Base-by-base conservation (phyloP, 2,329 filamentous ascomycete species). In the Blastomyces percursus region DNA sequence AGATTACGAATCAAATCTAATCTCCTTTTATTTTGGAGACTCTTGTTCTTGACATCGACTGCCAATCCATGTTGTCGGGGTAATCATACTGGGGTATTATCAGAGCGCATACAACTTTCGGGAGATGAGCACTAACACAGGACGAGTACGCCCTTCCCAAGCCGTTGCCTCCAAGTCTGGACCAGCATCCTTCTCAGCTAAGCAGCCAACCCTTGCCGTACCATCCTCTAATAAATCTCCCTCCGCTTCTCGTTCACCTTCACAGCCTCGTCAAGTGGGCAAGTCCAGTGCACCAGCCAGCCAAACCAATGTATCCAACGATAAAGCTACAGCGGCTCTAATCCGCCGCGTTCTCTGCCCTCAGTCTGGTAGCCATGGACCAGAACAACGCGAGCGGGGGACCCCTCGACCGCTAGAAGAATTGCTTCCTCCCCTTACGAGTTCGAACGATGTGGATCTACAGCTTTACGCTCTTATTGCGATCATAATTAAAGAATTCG, bases 391-490 rank as follows among this genome's bases (percentile, higher is more conserved):
- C 56, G 76, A 69, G 73, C 79, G 67, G 79, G 88, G 76, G 79
- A 87, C 76, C 68, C 83, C 82, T 54, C 80, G 80, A 69, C 84
- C 90, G 58, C 86, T 96, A 68, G 86, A 95, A 64, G 88, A 92
- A 68, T 79, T 96, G 52, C 80, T 99, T 55, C 94, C 93, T 64
- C 91, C 92, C 48, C 81, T 99, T 71, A 97, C 93, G 58, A 96
- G 91, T 78, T 91, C 91, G 60, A 96, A 96, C 74, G 91, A 95
- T 69, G 85, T 97, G 64, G 94, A 99, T 74, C 79, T 95, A 62
- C 89, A 99, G 76, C 82, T 99, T 4, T 99, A 97, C 73, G 93
- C 90, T 35, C 84, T 97, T 64, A 86, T 99, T 64, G 89, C 94
- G 60, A 88, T 97, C 64, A 86, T 97, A 65, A 81, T 96, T 69